phyloP scores from a whole-genome alignment of 164 flowering plant genomes.

The Berberis thunbergii region DNA sequence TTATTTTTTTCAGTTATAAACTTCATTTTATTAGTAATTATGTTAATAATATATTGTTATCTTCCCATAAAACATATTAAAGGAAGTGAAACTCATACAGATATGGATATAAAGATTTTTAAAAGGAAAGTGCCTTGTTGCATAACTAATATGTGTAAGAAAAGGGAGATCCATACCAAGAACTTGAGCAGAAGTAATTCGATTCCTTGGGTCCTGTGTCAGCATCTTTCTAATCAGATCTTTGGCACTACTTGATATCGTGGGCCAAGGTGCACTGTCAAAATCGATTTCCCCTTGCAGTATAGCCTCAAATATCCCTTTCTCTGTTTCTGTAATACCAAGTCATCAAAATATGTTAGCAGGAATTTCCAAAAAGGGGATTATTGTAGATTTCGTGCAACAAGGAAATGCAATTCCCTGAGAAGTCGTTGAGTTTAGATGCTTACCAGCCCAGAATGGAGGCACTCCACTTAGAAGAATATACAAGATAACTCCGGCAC shows the following conservation, averaged over 20 bases:
- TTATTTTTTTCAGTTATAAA: background rate
- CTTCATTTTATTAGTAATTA: background rate
- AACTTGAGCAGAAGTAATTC: slow-evolving; percentile 76
- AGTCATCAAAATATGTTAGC: background rate
- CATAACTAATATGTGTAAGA: background rate
- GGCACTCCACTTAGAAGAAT: too few relatives aligned
- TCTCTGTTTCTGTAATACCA: slow-evolving; percentile 58
- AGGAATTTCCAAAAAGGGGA: background rate
- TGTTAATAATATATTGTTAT: too few relatives aligned
- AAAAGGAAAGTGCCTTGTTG: background rate
- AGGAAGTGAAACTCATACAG: background rate
- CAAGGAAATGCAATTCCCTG: background rate
- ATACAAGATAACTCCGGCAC: too few relatives aligned
- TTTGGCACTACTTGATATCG: slow-evolving; percentile 67
- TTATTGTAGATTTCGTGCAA: background rate
- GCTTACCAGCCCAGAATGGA: background rate
- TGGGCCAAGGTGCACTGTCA: slow-evolving; percentile 70
- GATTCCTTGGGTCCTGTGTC: slow-evolving; percentile 16
- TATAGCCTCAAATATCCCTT: slow-evolving; percentile 73
- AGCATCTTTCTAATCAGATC: slow-evolving; percentile 57
- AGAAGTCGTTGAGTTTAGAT: background rate
- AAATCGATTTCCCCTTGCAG: slow-evolving; percentile 65
- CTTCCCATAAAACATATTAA: background rate
- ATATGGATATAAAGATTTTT: background rate
- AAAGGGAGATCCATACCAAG: slow-evolving; percentile 39